Evolutionary conservation across 306 rosid genomes (phyloP), one percentile per base, ranked within the genome.

Genomic region (Cicer yamashitae): DNA sequence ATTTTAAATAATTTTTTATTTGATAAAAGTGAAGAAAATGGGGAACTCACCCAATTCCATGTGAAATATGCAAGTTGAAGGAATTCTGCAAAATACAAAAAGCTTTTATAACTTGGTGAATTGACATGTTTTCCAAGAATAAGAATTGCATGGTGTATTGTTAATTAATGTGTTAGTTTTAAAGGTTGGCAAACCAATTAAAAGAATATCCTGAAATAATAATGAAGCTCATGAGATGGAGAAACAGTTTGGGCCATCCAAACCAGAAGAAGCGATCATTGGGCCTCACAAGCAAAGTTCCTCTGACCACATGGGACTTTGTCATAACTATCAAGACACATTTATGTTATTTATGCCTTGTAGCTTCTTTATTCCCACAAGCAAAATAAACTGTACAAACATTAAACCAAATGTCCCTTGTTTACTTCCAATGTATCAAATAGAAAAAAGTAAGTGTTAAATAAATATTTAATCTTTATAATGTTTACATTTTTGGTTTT

Each of bases 181-280:
- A 53, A 53, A 41, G 76, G 11, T 11, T 17, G 1, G 20, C 40
- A 71, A 18, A 40, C 17, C 8, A 0, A 7, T 46, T 59, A 5
- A 30, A 72, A 50, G 57, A 60, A 64, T 40, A 7, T 77, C 96
- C 92, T 90, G 89, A 71, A 82, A 80, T 74, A 87, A 69, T 13
- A 76, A 76, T 79, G 82, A 88, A 85, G 83, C 79, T 85, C 43
- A 85, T 63, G 22, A 90, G 75, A 77, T 87, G 76, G 10, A 91
- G 90, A 50, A 91, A 89, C 67, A 68, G 63, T 0, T 69, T 69
- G 73, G 93, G 89, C 72, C 84, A 54, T 57, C 79, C 77, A 34
- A 89, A 80, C 93, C 89, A 87, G 84, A 89, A 91, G 51, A 73
- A 86, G 51, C 75, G 77, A 69, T 84, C 84, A 70, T 81, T 86